Conservation (phyloP, 805 yeast species). For the Kockiozyma suomiensis region DNA sequence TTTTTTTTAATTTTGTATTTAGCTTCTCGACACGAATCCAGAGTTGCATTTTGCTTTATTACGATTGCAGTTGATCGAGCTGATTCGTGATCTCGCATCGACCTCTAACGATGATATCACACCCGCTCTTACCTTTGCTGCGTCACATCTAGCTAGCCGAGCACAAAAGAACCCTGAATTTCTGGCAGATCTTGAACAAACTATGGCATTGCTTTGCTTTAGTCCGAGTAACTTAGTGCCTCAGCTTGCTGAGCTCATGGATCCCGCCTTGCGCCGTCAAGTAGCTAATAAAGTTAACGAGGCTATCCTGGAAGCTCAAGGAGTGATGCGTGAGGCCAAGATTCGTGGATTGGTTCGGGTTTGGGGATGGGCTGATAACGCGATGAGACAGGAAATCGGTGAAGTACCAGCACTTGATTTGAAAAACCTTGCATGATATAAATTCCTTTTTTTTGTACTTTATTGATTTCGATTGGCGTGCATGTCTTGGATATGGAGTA, state of each 20-base stretch:
- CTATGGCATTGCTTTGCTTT: constrained; percentile 76
- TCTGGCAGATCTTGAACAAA: constrained; percentile 72
- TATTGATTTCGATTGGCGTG: constrained; percentile 2
- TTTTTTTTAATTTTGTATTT: no score
- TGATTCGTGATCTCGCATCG: constrained; percentile 69
- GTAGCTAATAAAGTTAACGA: constrained; percentile 73
- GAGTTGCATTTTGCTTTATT: constrained; percentile 71
- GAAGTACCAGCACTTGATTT: constrained; percentile 23
- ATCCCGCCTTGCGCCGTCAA: constrained; percentile 60
- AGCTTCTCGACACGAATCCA: constrained; percentile 61
- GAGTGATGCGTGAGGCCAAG: constrained; percentile 43
- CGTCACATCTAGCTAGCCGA: constrained; percentile 55
- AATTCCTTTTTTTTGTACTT: background rate
- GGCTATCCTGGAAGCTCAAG: constrained; percentile 54
- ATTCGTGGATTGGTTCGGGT: constrained; percentile 59
- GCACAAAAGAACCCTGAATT: constrained; percentile 57
- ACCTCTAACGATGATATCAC: constrained; percentile 27
- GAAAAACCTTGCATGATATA: constrained; percentile 8
- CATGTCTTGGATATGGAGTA: constrained; percentile 4
- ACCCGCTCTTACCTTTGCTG: constrained; percentile 43
- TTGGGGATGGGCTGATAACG: constrained; percentile 67
- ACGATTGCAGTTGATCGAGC: constrained; percentile 74
- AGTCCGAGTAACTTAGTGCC: constrained; percentile 43
- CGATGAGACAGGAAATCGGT: constrained; percentile 37
- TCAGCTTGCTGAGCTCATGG: constrained; percentile 58